phyloP scores from a whole-genome alignment of 306 rosid genomes.

The Malus fusca region DNA sequence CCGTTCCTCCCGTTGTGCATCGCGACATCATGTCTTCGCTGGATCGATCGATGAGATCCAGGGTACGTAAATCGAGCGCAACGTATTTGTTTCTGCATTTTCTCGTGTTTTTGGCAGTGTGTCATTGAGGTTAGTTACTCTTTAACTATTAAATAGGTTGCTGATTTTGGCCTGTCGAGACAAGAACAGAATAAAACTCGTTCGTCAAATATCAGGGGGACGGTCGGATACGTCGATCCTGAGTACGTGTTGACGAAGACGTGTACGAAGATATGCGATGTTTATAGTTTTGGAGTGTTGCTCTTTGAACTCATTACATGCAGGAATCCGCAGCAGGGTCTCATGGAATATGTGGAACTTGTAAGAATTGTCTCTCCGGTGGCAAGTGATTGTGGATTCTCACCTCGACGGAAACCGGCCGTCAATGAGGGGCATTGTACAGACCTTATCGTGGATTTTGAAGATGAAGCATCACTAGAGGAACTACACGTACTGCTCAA shows the following conservation, averaged over 20 bases:
- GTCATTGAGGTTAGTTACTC: no score
- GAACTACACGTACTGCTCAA: neutral
- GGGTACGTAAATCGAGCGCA: neutral
- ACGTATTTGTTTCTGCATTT: neutral
- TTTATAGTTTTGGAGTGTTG: slow-evolving; percentile 53
- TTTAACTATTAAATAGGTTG: neutral
- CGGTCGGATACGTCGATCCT: slow-evolving; percentile 5
- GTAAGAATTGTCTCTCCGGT: neutral
- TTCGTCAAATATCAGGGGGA: slow-evolving; percentile 9
- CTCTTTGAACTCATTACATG: slow-evolving; percentile 29
- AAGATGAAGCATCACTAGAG: neutral
- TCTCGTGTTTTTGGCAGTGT: neutral
- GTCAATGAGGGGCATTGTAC: slow-evolving; percentile 3
- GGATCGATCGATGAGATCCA: neutral
- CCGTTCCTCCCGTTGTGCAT: slow-evolving; percentile 11
- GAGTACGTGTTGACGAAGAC: neutral
- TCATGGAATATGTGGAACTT: slow-evolving; percentile 10
- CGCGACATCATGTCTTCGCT: slow-evolving; percentile 15
- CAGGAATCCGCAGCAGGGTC: slow-evolving; percentile 13
- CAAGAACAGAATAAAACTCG: neutral
- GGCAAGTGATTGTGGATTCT: slow-evolving; percentile 10
- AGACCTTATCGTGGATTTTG: neutral
- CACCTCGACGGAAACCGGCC: slow-evolving; percentile 1
- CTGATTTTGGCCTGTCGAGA: slow-evolving; percentile 17
- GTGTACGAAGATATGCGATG: slow-evolving; percentile 48